A percentile compares a stretch with the other conserved stretches of the same genome.
These are phyloP conservation scores for Boletus pseudopeckii DNA, from an alignment of 768 basidiomycete species.

Conservation along the genomic window DNA sequence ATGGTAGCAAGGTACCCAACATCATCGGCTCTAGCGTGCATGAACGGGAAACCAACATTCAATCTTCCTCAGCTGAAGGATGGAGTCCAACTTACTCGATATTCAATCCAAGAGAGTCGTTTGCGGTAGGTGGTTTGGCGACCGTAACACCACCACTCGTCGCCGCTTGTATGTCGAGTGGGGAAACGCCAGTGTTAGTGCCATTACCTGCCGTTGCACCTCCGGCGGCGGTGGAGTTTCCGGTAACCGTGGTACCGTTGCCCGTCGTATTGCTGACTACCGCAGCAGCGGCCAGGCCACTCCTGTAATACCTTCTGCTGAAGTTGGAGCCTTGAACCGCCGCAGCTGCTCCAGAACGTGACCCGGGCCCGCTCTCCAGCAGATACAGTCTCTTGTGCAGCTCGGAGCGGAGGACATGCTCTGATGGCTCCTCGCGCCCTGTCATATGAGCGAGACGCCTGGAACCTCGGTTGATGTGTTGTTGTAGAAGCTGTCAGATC, in stretches of 20 bases:
- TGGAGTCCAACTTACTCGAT: constrained; percentile 51
- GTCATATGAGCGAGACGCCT: constrained; percentile 69
- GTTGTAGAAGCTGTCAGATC: constrained; percentile 54
- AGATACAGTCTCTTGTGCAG: constrained; percentile 42
- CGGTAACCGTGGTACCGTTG: constrained; percentile 4
- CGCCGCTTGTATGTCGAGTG: constrained; percentile 36
- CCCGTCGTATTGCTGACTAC: constrained; percentile 1
- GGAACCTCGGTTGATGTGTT: constrained; percentile 63
- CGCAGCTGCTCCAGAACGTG: constrained; percentile 3
- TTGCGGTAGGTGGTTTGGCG: constrained; percentile 40
- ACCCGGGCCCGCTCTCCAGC: constrained; percentile 28
- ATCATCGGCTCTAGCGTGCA: constrained; percentile 41
- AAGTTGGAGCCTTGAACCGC: constrained; percentile 2
- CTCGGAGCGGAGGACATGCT: constrained; percentile 42
- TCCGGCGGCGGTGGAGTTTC: constrained; percentile 9
- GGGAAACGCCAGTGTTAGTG: constrained; percentile 32
- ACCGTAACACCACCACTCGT: constrained; percentile 38
- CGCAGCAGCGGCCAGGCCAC: constrained; percentile 4
- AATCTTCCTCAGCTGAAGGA: not conserved
- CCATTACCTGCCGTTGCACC: constrained; percentile 11
- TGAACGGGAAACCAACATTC: constrained; percentile 1
- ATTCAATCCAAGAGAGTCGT: constrained; percentile 61
- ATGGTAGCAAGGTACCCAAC: constrained; percentile 56
- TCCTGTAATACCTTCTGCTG: constrained; percentile 9
- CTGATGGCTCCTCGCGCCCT: constrained; percentile 50